These are phyloP conservation scores for Hyphopichia fennica DNA, from an alignment of 1,139 yeast species.

Conservation along the genomic window DNA sequence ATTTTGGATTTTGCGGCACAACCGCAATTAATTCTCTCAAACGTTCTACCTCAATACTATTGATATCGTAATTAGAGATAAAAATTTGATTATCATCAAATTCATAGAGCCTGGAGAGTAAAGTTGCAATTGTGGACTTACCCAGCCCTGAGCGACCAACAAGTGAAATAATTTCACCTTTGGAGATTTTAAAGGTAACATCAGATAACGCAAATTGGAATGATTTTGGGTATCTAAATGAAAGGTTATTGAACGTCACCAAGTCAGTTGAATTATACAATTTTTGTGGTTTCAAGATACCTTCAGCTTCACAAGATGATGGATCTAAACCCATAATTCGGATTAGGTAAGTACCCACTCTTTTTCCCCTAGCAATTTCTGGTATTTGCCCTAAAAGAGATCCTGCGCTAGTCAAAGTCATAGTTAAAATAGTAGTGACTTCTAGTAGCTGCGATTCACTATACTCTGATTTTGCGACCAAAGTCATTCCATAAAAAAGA, in stretches of 20 bases:
- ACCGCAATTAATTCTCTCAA: conserved; percentile 56
- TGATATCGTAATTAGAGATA: conserved; percentile 44
- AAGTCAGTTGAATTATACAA: conserved; percentile 12
- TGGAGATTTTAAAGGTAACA: conserved; percentile 39
- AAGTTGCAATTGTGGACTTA: conserved; percentile 63
- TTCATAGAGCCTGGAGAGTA: conserved; percentile 54
- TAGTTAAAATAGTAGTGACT: conserved; percentile 69
- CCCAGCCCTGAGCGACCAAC: conserved; percentile 83
- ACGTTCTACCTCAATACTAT: conserved; percentile 44
- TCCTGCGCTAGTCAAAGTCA: conserved; percentile 68
- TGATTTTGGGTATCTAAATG: conserved; percentile 48
- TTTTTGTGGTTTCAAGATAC: conserved; percentile 17
- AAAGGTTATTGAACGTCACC: conserved; percentile 42
- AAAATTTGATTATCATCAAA: conserved; percentile 32
- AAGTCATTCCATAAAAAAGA: conserved; percentile 71
- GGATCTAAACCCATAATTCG: conserved; percentile 39
- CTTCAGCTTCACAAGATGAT: conserved; percentile 31
- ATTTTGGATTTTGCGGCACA: conserved; percentile 66
- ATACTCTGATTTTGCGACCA: conserved; percentile 61
- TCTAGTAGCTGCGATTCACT: conserved; percentile 57
- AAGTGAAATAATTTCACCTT: conserved; percentile 57
- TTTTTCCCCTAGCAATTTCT: conserved; percentile 71
- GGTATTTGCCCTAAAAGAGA: conserved; percentile 66
- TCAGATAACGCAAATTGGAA: conserved; percentile 30
- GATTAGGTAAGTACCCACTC: conserved; percentile 61